Evolutionary conservation across 257 asterid genomes (phyloP), one percentile per base, ranked within the genome.

Genomic region (Petunia secreta): DNA sequence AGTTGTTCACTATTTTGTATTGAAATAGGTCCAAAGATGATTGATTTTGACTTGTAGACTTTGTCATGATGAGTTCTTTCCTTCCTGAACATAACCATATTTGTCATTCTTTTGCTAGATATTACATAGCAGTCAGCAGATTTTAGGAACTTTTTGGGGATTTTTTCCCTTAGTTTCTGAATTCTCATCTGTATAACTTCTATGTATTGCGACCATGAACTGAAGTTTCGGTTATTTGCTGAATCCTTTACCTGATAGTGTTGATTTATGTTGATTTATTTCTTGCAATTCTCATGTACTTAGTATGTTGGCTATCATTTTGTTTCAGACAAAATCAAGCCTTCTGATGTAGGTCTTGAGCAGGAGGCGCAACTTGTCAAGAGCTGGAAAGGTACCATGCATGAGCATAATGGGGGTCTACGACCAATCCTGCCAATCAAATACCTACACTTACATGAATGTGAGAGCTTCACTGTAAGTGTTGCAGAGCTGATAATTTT

Each of bases 281-380:
- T 73, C 62, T 50, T 50, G 62, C 48, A 73, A 73, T 34, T 50
- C 62, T 73, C 46, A 50, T 50, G 44, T 55, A 71, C 48, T 73
- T 73, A 46, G 46, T 50, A 40, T 10, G 7, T 73, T 44, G 46
- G 62, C 36, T 78, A 54, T 83, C 65, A 62, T 82, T 85, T 82
- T 79, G 39, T 83, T 82, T 80, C 96, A 96, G 99, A 90, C 74
- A 96, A 96, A 90, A 96, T 96, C 87, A 96, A 96, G 91, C 98
- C 99, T 84, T 91, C 98, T 76, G 99, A 96, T 87, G 97, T 96
- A 58, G 99, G 98, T 86, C 99, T 96, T 52, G 98, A 96, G 88
- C 97, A 90, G 92, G 98, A 96, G 81, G 97, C 97, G 57, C 98
- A 92, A 88, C 82, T 90, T 80, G 96, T 86, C 50, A 93, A 94